These are phyloP conservation scores for Penicillium sclerotigenum DNA, from an alignment of 2,329 filamentous ascomycete species.

Conservation along the genomic window DNA sequence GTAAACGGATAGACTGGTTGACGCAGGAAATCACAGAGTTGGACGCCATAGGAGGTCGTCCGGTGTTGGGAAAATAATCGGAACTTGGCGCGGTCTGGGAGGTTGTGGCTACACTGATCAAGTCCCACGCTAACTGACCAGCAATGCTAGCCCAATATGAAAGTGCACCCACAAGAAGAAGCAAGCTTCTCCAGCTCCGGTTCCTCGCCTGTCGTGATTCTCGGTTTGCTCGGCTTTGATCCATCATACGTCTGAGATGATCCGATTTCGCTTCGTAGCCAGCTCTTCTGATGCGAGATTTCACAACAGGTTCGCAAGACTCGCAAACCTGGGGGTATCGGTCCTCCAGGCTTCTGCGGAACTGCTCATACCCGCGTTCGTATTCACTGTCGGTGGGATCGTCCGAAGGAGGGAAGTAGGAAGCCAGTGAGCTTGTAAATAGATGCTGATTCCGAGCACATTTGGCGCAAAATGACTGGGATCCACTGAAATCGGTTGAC, in stretches of 20 bases:
- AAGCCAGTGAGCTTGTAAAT: constrained; percentile 69
- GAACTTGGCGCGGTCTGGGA: constrained; percentile 7
- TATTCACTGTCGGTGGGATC: constrained; percentile 68
- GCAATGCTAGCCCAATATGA: constrained; percentile 43
- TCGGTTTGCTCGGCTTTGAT: constrained; percentile 51
- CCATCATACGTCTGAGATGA: constrained; percentile 70
- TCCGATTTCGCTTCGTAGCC: constrained; percentile 84
- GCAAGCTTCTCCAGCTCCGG: constrained; percentile 45
- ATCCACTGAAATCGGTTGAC: constrained; percentile 32
- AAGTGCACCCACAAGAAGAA: constrained; percentile 44
- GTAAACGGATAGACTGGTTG: constrained; percentile 15
- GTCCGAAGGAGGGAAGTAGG: constrained; percentile 67
- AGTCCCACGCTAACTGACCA: constrained; percentile 45
- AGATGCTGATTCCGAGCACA: constrained; percentile 89
- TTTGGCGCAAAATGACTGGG: constrained; percentile 64
- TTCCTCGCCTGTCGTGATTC: constrained; percentile 31
- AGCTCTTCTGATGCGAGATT: constrained; percentile 64
- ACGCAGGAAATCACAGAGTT: constrained; percentile 24
- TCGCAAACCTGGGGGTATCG: constrained; percentile 87
- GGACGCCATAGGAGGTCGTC: constrained; percentile 11
- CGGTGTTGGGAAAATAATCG: not conserved
- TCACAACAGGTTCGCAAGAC: constrained; percentile 72
- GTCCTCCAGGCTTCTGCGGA: constrained; percentile 69
- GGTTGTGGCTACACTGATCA: constrained; percentile 32
- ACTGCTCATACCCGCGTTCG: constrained; percentile 66